Conservation (phyloP, 352 stramenopile species). For the Phytophthora podocarpi region DNA sequence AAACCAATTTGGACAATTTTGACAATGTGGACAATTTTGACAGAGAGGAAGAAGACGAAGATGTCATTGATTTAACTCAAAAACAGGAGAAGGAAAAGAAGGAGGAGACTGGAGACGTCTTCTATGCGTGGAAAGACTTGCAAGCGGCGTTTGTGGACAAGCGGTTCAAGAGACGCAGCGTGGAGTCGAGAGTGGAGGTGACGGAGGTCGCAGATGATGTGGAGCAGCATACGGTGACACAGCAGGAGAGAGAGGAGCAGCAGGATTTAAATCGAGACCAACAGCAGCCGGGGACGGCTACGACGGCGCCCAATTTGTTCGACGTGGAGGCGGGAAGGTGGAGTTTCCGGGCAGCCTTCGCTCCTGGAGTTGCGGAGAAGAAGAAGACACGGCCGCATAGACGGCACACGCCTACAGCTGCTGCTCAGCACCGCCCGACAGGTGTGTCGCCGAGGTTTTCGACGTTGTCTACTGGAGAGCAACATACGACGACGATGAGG, state of each 20-base stretch:
- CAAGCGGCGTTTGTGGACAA: slow-evolving; percentile 24
- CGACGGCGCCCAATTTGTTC: background rate
- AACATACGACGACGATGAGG: background rate
- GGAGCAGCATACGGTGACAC: background rate
- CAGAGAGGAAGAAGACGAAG: slow-evolving; percentile 7
- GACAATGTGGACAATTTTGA: background rate
- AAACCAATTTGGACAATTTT: background rate
- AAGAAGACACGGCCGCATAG: slow-evolving; percentile 1
- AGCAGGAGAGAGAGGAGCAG: background rate
- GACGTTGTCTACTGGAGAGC: slow-evolving; percentile 5
- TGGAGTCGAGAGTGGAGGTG: no score
- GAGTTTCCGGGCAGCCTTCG: slow-evolving; percentile 14
- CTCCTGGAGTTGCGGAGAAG: slow-evolving; percentile 15
- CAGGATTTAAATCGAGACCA: background rate
- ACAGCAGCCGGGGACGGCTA: background rate
- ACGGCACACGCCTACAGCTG: background rate
- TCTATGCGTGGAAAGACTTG: slow-evolving; percentile 35
- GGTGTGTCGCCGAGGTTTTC: slow-evolving; percentile 16
- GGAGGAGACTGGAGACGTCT: background rate
- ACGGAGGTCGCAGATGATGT: no score
- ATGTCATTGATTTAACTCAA: slow-evolving; percentile 23
- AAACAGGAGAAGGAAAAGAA: background rate
- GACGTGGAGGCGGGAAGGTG: slow-evolving; percentile 13
- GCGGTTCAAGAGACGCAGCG: slow-evolving; percentile 29
- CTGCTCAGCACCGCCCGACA: slow-evolving; percentile 6